Evolutionary conservation across 1,139 yeast species (phyloP).

Genomic region (Pichia sp.): DNA sequence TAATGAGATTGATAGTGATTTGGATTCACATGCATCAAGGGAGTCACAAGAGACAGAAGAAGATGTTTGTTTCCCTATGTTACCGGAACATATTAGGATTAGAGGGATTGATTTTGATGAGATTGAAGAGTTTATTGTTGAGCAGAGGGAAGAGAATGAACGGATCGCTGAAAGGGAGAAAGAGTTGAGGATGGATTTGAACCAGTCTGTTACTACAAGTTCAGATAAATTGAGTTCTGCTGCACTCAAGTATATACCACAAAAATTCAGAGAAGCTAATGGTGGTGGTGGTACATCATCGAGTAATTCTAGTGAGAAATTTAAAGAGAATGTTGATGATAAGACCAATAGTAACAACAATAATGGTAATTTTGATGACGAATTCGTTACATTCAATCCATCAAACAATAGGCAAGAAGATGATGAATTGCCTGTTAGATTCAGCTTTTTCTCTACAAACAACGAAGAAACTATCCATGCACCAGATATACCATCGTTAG

Average conservation of each 20-base stretch:
- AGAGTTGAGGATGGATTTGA: constrained; percentile 18
- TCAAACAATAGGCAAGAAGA: constrained; percentile 10
- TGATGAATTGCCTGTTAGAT: constrained; percentile 53
- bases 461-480: constrained; percentile 85
- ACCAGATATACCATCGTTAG: constrained; percentile 72
- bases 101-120: constrained; percentile 77
- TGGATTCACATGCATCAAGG: constrained; percentile 64
- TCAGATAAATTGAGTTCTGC: constrained; percentile 35
- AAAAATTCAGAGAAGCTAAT: background rate
- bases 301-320: background rate
- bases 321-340: background rate
- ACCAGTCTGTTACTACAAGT: constrained; percentile 21
- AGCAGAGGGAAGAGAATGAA: constrained; percentile 31
- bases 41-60: constrained; percentile 86
- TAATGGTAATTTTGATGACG: background rate
- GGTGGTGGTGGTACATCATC: constrained; percentile 4
- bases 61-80: constrained; percentile 96
- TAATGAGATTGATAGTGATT: constrained; percentile 48
- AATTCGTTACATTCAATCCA: constrained; percentile 14
- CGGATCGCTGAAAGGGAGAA: constrained; percentile 26
- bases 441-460: constrained; percentile 74
- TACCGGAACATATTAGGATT: constrained; percentile 59
- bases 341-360: background rate
- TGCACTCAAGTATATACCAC: constrained; percentile 58
- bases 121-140: constrained; percentile 64